These are phyloP conservation scores for Talaromyces sp. DNA, from an alignment of 2,329 filamentous ascomycete genomes.

Conservation along the genomic window DNA sequence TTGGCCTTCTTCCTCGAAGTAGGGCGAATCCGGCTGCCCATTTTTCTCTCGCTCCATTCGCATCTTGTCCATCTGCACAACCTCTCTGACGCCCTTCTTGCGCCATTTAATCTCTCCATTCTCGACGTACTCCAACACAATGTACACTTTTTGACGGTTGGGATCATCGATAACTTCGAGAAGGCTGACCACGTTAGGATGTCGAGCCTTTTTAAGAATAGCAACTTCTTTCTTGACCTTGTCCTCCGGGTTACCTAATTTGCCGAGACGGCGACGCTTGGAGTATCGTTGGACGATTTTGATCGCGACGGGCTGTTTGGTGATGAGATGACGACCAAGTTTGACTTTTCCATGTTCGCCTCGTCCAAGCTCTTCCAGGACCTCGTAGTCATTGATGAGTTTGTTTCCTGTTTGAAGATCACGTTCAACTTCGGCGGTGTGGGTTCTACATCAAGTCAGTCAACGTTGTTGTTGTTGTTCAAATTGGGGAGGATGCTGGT, in stretches of 20 bases:
- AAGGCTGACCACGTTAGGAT: conserved; percentile 93
- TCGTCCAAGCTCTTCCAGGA: conserved; percentile 91
- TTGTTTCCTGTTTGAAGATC: conserved; percentile 88
- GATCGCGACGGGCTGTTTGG: conserved; percentile 80
- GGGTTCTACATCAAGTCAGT: conserved; percentile 56
- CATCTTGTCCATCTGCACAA: conserved; percentile 76
- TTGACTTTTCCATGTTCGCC: conserved; percentile 98
- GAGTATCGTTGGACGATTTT: conserved; percentile 98
- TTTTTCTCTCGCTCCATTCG: conserved; percentile 71
- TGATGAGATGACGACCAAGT: conserved; percentile 75
- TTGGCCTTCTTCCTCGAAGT: conserved; percentile 43
- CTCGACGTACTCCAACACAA: conserved; percentile 93
- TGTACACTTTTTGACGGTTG: conserved; percentile 94
- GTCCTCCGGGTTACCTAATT: conserved; percentile 61
- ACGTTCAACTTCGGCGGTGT: conserved; percentile 85
- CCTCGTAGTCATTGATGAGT: conserved; percentile 95
- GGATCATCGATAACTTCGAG: conserved; percentile 98
- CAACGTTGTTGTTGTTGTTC: not conserved
- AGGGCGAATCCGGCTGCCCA: conserved; percentile 68
- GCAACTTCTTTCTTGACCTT: conserved; percentile 93
- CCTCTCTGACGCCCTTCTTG: conserved; percentile 77
- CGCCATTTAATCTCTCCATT: conserved; percentile 93
- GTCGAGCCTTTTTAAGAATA: conserved; percentile 95
- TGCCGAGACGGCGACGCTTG: conserved; percentile 85
- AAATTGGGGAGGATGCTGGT: not conserved